These are phyloP conservation scores for Alternaria dauci DNA, from an alignment of 2,329 filamentous ascomycete genomes.

Conservation along the genomic window DNA sequence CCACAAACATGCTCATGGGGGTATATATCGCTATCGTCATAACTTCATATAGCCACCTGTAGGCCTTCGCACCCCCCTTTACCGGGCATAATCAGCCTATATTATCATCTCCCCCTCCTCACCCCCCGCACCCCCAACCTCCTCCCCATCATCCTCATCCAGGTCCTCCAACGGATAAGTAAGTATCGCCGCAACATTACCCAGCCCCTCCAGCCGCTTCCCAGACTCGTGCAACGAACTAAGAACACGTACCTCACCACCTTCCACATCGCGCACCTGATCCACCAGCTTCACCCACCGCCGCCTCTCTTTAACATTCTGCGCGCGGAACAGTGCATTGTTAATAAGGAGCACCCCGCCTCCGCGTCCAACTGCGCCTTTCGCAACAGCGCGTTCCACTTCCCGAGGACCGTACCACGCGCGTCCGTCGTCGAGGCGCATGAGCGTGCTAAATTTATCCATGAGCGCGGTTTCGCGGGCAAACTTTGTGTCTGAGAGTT, in stretches of 20 bases:
- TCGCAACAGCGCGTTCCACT: slow-evolving; percentile 81
- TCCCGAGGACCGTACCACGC: slow-evolving; percentile 90
- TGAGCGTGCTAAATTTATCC: slow-evolving; percentile 79
- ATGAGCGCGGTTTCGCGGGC: slow-evolving; percentile 82
- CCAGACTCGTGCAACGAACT: slow-evolving; percentile 96
- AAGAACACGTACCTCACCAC: slow-evolving; percentile 86
- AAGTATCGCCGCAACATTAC: slow-evolving; percentile 87
- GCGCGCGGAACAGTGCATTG: slow-evolving; percentile 84
- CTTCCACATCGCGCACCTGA: slow-evolving; percentile 79
- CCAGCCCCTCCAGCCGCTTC: slow-evolving; percentile 80
- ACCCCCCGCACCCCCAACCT: slow-evolving; percentile 18
- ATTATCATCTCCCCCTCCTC: slow-evolving; percentile 40
- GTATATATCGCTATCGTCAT: background rate
- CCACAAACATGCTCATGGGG: background rate
- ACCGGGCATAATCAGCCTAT: slow-evolving; percentile 10
- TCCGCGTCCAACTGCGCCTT: slow-evolving; percentile 86
- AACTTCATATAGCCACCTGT: background rate
- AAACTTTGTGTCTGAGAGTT: slow-evolving; percentile 87
- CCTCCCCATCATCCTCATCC: slow-evolving; percentile 66
- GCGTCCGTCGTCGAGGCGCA: slow-evolving; percentile 84
- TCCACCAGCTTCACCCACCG: slow-evolving; percentile 88
- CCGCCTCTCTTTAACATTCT: slow-evolving; percentile 77
- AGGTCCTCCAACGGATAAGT: slow-evolving; percentile 87
- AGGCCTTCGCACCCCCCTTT: background rate
- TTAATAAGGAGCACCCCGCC: slow-evolving; percentile 87